Evolutionary conservation across 1,284 basidiomycete genomes (phyloP).

Genomic region (Cronartium ribicola): DNA sequence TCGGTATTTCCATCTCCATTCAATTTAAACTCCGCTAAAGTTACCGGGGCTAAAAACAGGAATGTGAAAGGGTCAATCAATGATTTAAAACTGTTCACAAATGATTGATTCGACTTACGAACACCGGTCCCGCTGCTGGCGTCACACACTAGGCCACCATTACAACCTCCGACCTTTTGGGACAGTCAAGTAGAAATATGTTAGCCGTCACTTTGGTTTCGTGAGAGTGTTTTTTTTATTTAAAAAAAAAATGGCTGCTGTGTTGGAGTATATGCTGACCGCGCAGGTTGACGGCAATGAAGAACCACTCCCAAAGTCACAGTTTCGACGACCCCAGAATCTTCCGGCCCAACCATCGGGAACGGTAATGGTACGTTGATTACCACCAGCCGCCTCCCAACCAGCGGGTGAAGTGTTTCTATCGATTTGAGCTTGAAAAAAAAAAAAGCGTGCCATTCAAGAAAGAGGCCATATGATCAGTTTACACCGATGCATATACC

Average conservation of each 20-base stretch:
- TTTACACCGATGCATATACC: neutral
- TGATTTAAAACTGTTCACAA: neutral
- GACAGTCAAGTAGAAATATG: no score
- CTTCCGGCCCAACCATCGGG: constrained; percentile 43
- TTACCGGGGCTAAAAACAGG: constrained; percentile 46
- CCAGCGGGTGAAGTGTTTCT: constrained; percentile 20
- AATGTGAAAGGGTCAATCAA: neutral
- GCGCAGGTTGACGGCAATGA: constrained; percentile 20
- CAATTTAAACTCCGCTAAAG: constrained; percentile 45
- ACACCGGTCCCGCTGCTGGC: constrained; percentile 21
- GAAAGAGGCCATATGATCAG: neutral
- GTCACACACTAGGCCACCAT: constrained; percentile 43
- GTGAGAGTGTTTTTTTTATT: no score
- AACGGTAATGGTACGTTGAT: constrained; percentile 17
- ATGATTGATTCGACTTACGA: constrained; percentile 15
- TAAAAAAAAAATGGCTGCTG: neutral
- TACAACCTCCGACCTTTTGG: constrained; percentile 37
- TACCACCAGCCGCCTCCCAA: constrained; percentile 16
- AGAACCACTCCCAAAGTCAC: constrained; percentile 38
- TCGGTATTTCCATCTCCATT: constrained; percentile 44
- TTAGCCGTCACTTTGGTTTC: no score
- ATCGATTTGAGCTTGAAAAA: constrained; percentile 11
- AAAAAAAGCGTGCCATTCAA: no score
- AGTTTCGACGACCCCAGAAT: constrained; percentile 43
- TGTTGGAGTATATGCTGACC: neutral